Evolutionary conservation across 108 stramenopile genomes (phyloP).

Genomic region (Chaetoceros muelleri): DNA sequence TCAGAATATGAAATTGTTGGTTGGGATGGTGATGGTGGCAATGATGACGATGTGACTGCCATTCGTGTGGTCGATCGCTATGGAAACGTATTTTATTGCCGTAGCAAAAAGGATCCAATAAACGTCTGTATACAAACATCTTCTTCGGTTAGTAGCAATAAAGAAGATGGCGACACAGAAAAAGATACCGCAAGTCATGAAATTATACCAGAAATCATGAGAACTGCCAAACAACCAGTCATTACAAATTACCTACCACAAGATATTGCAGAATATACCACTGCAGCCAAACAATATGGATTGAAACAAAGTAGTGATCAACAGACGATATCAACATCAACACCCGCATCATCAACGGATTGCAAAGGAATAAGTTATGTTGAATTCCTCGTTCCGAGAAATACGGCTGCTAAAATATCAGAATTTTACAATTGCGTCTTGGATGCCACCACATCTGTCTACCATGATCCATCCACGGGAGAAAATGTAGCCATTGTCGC

Average conservation of each 20-base stretch:
- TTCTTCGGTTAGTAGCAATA: too few relatives aligned
- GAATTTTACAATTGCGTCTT: conserved; percentile 41
- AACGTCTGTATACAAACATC: conserved; percentile 4
- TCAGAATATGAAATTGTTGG: conserved; percentile 7
- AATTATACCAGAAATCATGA: conserved; percentile 1
- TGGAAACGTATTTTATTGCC: conserved; percentile 20
- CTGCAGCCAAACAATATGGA: conserved; percentile 14
- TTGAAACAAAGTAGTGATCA: too few relatives aligned
- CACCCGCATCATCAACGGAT: not conserved
- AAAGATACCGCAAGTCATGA: too few relatives aligned
- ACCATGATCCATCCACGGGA: conserved; percentile 6
- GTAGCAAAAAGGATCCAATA: conserved; percentile 5
- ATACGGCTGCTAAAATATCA: conserved; percentile 27
- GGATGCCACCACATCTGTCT: conserved; percentile 28
- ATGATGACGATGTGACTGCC: too few relatives aligned
- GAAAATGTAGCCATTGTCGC: conserved; percentile 27
- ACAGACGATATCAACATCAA: conserved; percentile 2
- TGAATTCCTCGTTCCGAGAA: conserved; percentile 29
- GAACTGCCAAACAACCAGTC: not conserved
- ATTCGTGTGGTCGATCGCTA: conserved; percentile 17
- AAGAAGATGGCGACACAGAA: conserved; percentile 6
- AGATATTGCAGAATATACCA: conserved; percentile 1
- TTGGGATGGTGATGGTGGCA: conserved; percentile 6
- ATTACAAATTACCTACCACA: not conserved
- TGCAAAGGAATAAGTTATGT: conserved; percentile 39